Evolutionary conservation across 768 basidiomycete species (phyloP).

Genomic region (Sarcomyxa edulis): DNA sequence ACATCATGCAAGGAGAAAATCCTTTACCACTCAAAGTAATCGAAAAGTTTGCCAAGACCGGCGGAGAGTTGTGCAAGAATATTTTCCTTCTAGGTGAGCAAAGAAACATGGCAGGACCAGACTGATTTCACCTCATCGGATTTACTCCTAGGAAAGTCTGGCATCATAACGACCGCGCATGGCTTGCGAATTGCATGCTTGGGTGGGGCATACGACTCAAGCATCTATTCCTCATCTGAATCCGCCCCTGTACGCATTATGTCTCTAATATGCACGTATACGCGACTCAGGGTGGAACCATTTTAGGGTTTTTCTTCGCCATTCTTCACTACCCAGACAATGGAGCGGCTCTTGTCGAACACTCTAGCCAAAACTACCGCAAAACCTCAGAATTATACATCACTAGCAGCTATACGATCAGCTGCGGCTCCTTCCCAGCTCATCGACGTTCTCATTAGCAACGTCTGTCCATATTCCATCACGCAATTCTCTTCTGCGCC

Average conservation of each 20-base stretch:
- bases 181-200: slow-evolving; percentile 83
- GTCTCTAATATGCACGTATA: neutral
- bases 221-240: slow-evolving; percentile 53
- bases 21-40: slow-evolving; percentile 70
- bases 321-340: slow-evolving; percentile 64
- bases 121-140: slow-evolving; percentile 8
- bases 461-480: slow-evolving; percentile 69
- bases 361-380: slow-evolving; percentile 49
- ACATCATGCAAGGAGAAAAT: slow-evolving; percentile 85
- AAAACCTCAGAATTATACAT: slow-evolving; percentile 42
- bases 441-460: slow-evolving; percentile 78
- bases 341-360: slow-evolving; percentile 70
- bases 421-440: slow-evolving; percentile 56
- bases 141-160: slow-evolving; percentile 91
- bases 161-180: slow-evolving; percentile 70
- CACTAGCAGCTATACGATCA: slow-evolving; percentile 65
- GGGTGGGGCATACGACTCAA: slow-evolving; percentile 69
- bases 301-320: slow-evolving; percentile 70
- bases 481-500: slow-evolving; percentile 54
- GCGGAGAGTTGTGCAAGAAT: slow-evolving; percentile 77
- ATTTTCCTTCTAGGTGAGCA: slow-evolving; percentile 81
- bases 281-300: slow-evolving; percentile 5
- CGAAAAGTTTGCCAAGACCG: slow-evolving; percentile 68
- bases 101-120: neutral
- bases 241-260: slow-evolving; percentile 51